These are phyloP conservation scores for Beauveria bassiana DNA, from an alignment of 2,329 filamentous ascomycete species.

Conservation along the genomic window DNA sequence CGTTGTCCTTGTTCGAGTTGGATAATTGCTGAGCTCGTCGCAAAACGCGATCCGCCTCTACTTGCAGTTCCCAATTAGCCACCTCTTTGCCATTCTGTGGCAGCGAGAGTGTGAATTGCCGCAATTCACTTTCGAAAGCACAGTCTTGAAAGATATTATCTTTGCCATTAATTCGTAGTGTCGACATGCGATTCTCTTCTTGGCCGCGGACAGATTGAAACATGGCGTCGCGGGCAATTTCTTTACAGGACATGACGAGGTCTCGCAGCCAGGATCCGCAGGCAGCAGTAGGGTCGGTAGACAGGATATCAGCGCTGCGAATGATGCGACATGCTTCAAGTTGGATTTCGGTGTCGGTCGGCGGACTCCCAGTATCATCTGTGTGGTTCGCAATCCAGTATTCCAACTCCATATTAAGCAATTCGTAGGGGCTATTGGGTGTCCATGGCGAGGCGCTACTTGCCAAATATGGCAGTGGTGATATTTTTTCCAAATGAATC, in stretches of 20 bases:
- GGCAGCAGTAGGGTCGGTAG: conserved; percentile 29
- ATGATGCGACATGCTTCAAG: conserved; percentile 51
- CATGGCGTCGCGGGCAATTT: conserved; percentile 34
- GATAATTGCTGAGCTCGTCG: conserved; percentile 46
- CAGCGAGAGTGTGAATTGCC: conserved; percentile 44
- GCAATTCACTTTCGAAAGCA: conserved; percentile 44
- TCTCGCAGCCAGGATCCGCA: conserved; percentile 50
- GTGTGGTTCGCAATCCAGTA: conserved; percentile 41
- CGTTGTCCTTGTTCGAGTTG: conserved; percentile 37
- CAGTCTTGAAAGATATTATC: conserved; percentile 49
- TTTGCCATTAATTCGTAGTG: conserved; percentile 50
- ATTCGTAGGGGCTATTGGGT: conserved; percentile 50
- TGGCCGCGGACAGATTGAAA: conserved; percentile 38
- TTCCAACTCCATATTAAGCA: conserved; percentile 50
- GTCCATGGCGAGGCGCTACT: conserved; percentile 35
- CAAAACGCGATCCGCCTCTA: conserved; percentile 50
- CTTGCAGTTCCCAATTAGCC: conserved; percentile 52
- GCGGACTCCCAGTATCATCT: conserved; percentile 31
- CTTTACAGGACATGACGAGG: conserved; percentile 43
- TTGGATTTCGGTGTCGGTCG: conserved; percentile 46
- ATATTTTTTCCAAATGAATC: conserved; percentile 55
- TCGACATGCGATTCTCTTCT: conserved; percentile 34
- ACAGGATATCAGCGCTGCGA: conserved; percentile 44
- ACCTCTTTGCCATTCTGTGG: conserved; percentile 47
- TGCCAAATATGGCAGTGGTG: conserved; percentile 47